Percentiles rank a stretch among this genome's conserved stretches.
Conservation (phyloP, 371 early-diverging fungal species). For the Quaeritorhiza haematococci region DNA sequence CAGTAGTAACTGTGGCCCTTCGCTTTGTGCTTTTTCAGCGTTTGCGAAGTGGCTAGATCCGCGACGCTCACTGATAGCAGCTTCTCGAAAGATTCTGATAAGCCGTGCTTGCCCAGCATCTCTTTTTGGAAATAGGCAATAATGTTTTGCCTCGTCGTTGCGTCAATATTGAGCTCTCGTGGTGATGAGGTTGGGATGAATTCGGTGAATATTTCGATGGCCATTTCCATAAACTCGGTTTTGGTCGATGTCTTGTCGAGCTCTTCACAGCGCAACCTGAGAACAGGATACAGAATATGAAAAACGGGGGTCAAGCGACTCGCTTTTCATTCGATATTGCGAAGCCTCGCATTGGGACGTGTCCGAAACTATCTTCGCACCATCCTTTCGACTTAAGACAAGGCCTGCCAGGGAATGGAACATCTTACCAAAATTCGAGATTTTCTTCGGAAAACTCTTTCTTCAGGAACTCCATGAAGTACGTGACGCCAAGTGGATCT, state of each 20-base stretch:
- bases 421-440: constrained; percentile 31
- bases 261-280: constrained; percentile 14
- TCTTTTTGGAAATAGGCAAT: constrained; percentile 13
- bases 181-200: constrained; percentile 25
- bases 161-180: constrained; percentile 26
- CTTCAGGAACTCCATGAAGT: constrained; percentile 22
- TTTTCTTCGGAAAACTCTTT: constrained; percentile 25
- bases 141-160: constrained; percentile 14
- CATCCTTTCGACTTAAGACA: too few species aligned
- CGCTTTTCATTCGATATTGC: too few species aligned
- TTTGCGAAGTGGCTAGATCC: neutral
- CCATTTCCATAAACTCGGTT: constrained; percentile 15
- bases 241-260: constrained; percentile 17
- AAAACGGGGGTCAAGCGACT: too few species aligned
- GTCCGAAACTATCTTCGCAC: too few species aligned
- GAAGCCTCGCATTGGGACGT: too few species aligned
- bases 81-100: neutral
- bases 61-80: too few species aligned
- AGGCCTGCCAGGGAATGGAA: too few species aligned
- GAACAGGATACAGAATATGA: too few species aligned
- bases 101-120: too few species aligned
- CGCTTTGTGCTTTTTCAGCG: neutral
- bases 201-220: constrained; percentile 20
- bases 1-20: constrained; percentile 1
- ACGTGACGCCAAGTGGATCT: constrained; percentile 30